Conservation (phyloP, 768 basidiomycete species). For the Chalciporus chontae region DNA sequence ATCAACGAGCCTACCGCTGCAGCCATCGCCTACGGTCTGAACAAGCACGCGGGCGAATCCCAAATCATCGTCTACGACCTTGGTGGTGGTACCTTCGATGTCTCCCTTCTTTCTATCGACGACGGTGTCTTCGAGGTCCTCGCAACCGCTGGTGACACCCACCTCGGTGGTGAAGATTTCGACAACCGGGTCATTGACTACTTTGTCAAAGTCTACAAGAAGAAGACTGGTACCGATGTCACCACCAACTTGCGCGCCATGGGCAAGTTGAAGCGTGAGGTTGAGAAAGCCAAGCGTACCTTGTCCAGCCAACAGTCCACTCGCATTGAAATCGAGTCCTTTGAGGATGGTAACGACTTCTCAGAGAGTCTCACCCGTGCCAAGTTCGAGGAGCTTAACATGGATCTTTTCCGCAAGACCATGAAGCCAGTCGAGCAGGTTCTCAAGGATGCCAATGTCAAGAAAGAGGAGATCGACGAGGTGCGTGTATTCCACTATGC, state of each 20-base stretch:
- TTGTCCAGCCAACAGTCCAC: constrained; percentile 87
- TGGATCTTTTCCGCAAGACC: constrained; percentile 98
- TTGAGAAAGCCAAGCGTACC: constrained; percentile 94
- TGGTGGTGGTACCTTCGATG: constrained; percentile 98
- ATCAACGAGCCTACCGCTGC: constrained; percentile 98
- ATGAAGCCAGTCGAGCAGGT: constrained; percentile 99
- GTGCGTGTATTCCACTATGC: constrained; percentile 33
- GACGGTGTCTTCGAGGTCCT: constrained; percentile 90
- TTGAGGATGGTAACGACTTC: constrained; percentile 96
- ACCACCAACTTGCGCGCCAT: constrained; percentile 76
- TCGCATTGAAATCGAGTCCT: constrained; percentile 91
- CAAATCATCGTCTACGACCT: constrained; percentile 98
- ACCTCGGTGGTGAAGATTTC: constrained; percentile 95
- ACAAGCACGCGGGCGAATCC: constrained; percentile 92
- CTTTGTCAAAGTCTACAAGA: constrained; percentile 87
- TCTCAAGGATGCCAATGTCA: constrained; percentile 94
- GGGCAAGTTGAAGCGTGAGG: constrained; percentile 90
- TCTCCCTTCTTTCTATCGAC: constrained; percentile 92
- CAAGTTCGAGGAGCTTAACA: constrained; percentile 98
- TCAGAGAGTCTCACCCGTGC: constrained; percentile 96
- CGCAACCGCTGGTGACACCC: constrained; percentile 91
- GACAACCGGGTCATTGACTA: constrained; percentile 91
- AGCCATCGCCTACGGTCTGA: constrained; percentile 96
- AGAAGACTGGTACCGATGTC: constrained; percentile 86
- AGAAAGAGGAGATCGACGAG: constrained; percentile 96